Evolutionary conservation across 352 stramenopile species (phyloP), one percentile per base, ranked within the genome.

Genomic region (Globisporangium okanoganense): DNA sequence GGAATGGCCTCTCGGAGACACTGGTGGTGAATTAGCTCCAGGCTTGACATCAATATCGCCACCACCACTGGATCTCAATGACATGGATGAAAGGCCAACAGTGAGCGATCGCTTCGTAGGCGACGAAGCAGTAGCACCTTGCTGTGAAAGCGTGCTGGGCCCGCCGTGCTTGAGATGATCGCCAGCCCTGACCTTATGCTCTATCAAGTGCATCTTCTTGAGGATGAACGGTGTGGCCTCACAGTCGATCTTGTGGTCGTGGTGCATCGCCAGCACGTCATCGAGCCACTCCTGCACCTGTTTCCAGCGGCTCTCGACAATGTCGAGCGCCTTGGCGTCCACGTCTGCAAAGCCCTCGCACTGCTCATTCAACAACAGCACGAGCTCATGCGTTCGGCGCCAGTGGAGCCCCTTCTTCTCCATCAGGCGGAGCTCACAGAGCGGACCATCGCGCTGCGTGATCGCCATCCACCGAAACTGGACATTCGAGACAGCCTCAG

Each of bases 401-500:
- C 82, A 92, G 52, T 92, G 79, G 22, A 92, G 56, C 0, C 72
- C 76, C 29, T 88, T 84, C 43, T 80, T 85, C 47, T 85, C 78
- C 61, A 86, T 90, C 8, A 92, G 35, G 1, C 78, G 78, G 0
- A 92, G 62, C 45, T 92, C 82, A 45, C 72, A 81, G 27, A 92
- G 62, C 35, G 78, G 78, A 0, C 82, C 82, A 31, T 85, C 76
- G 7, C 50, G 65, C 36, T 82, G 72, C 2, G 75, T 90, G 54
- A 92, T 87, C 18, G 79, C 79, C 71, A 87, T 89, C 79, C 78
- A 88, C 4, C 82, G 79, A 49, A 88, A 90, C 50, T 92, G 82
- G 10, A 90, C 75, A 9, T 76, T 81, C 0, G 79, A 74, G 0
- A 92, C 79, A 2, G 72, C 79, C 8, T 90, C 79, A 1, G 79